A percentile compares a stretch with the other conserved stretches of the same genome.
phyloP scores from a whole-genome alignment of 148 eudicot species.

The Rhododendron simsii region DNA sequence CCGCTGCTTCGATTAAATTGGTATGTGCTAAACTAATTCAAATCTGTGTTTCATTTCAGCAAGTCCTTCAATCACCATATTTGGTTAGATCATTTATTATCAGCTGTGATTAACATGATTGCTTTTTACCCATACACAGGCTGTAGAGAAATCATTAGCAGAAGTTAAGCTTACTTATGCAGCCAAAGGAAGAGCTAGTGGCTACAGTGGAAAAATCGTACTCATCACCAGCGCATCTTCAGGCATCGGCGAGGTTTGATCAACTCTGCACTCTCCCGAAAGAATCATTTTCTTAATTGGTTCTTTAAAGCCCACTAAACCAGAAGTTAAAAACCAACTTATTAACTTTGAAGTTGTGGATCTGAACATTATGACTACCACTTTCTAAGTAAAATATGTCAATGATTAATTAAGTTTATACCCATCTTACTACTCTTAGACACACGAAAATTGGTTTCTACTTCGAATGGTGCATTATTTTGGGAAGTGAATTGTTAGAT shows the following conservation, averaged over 20 bases:
- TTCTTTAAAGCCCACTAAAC: too few relatives aligned
- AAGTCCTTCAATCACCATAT: not conserved
- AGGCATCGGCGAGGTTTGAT: not conserved
- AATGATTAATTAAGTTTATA: too few relatives aligned
- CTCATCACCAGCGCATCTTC: slow-evolving; percentile 11
- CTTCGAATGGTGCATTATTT: too few relatives aligned
- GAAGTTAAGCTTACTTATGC: slow-evolving; percentile 61
- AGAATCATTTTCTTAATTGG: too few relatives aligned
- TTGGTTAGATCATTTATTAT: not conserved
- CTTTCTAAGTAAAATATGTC: too few relatives aligned
- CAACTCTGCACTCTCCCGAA: not conserved
- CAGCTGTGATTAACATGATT: not conserved
- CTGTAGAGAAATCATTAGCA: slow-evolving; percentile 47
- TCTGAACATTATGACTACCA: not conserved
- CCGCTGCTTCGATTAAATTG: slow-evolving; percentile 42
- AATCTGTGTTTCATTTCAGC: not conserved
- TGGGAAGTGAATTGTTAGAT: too few relatives aligned
- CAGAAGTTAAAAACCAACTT: too few relatives aligned
- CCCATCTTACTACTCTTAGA: too few relatives aligned
- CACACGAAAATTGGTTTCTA: too few relatives aligned
- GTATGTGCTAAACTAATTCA: slow-evolving; percentile 25
- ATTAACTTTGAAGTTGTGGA: too few relatives aligned
- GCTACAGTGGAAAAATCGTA: slow-evolving; percentile 76
- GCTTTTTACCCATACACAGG: slow-evolving; percentile 26
- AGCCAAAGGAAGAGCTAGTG: slow-evolving; percentile 63